Percentiles rank a stretch among this genome's conserved stretches.
Evolutionary conservation across 805 yeast species (phyloP).

Genomic region (Ogataea neopini): DNA sequence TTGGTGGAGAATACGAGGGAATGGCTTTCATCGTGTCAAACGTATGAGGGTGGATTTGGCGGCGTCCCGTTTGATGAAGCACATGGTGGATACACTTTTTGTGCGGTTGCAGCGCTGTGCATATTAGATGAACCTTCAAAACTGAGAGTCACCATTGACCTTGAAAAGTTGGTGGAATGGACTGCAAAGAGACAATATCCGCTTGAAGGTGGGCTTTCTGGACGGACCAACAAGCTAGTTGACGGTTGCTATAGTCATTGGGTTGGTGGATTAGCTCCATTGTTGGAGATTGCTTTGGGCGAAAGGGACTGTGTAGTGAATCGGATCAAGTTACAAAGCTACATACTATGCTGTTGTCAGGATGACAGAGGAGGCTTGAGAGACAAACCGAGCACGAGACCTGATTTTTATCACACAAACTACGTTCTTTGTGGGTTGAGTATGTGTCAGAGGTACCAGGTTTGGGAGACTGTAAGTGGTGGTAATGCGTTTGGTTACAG

Average conservation of each 20-base stretch:
- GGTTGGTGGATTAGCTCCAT: constrained; percentile 79
- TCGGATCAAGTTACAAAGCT: constrained; percentile 60
- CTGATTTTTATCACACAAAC: constrained; percentile 91
- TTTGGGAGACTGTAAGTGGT: constrained; percentile 13
- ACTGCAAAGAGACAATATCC: constrained; percentile 62
- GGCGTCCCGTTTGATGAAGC: constrained; percentile 86
- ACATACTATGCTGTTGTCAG: constrained; percentile 79
- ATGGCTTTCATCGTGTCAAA: constrained; percentile 75
- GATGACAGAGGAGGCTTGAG: constrained; percentile 57
- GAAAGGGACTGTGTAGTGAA: constrained; percentile 40
- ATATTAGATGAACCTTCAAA: constrained; percentile 43
- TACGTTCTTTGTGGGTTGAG: constrained; percentile 80
- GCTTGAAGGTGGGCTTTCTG: constrained; percentile 85
- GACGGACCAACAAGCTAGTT: constrained; percentile 89
- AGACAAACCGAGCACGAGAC: constrained; percentile 81
- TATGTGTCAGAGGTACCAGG: constrained; percentile 48
- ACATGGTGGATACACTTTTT: constrained; percentile 95
- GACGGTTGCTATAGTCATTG: constrained; percentile 97
- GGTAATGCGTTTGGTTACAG: constrained; percentile 34
- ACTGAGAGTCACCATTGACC: constrained; percentile 37
- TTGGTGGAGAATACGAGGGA: constrained; percentile 51
- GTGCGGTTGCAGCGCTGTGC: constrained; percentile 72
- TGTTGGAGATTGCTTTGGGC: constrained; percentile 54
- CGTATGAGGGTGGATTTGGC: constrained; percentile 94
- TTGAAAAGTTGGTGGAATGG: constrained; percentile 65